Conservation (phyloP, 192 early-diverging fungal genomes). For the Coemansia sp. region DNA sequence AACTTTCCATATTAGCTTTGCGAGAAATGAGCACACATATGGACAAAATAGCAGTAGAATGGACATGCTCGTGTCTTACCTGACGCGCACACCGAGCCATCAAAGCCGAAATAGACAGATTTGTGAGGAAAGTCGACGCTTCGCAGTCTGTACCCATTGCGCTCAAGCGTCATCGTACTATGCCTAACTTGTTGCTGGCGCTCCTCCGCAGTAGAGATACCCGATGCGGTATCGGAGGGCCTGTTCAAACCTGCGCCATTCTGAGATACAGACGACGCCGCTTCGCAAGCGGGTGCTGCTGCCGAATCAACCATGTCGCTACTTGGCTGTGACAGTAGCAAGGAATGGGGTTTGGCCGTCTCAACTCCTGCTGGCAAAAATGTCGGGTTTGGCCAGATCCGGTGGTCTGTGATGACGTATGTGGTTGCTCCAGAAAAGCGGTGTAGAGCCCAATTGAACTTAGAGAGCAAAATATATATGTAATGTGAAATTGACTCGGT, state of each 20-base stretch:
- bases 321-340: background rate
- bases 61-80: background rate
- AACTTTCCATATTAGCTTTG: background rate
- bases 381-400: background rate
- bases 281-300: background rate
- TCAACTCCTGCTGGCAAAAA: background rate
- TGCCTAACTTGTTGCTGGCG: slow-evolving; percentile 11
- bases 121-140: slow-evolving; percentile 28
- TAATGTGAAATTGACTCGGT: background rate
- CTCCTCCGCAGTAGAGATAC: background rate
- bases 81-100: slow-evolving; percentile 11
- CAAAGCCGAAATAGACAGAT: slow-evolving; percentile 26
- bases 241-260: background rate
- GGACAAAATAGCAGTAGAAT: too few species aligned
- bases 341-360: background rate
- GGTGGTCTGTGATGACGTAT: background rate
- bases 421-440: background rate
- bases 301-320: background rate
- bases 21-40: background rate
- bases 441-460: background rate
- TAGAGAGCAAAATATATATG: background rate
- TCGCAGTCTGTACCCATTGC: slow-evolving; percentile 30
- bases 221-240: background rate
- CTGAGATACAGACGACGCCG: background rate
- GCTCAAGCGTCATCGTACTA: slow-evolving; percentile 21